Evolutionary conservation across 2,329 filamentous ascomycete genomes (phyloP), one percentile per base, ranked within the genome.

Genomic region (Sphaceloma murrayae): DNA sequence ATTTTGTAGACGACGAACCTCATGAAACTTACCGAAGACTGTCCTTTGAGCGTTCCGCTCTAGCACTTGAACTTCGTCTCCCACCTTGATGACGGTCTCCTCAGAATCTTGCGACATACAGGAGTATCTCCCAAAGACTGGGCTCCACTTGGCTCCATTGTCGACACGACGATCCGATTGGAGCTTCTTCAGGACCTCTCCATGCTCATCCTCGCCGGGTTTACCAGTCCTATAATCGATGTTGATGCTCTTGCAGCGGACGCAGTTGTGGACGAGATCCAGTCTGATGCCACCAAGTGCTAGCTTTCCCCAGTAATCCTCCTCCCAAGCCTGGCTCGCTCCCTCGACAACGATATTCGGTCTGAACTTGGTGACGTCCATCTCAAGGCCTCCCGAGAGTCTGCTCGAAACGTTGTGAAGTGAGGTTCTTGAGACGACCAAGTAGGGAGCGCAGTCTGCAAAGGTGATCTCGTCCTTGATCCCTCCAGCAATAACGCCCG

Each of bases 381-480:
- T 65, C 34, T 56, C 43, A 36, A 59, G 51, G 9, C 56, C 60
- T 0, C 57, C 55, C 0, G 59, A 53, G 0, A 69, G 54, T 4
- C 63, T 56, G 5, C 52, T 47, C 24, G 74, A 76, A 34, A 93
- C 74, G 52, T 84, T 71, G 14, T 69, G 62, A n/a, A 88, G 70
- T 1, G 83, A 91, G 2, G 76, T 72, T 48, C 78, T 70, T 0
- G 79, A 84, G 4, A 80, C 72, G 17, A 94, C 62, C 10, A 94
- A 72, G 58, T 82, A 83, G 1, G 85, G 81, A 1, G 84, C 83
- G 50, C 75, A 75, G 61, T 91, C 85, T 29, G 78, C 75, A 62
- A 89, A 91, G 2, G 74, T 76, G 32, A 89, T 70, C 16, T 56
- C 43, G n/a, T 55, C 48, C 18, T 56, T 48, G 11, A 40, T 43